Conservation (phyloP, 1,284 basidiomycete species). For the Ceratobasidium sp. region DNA sequence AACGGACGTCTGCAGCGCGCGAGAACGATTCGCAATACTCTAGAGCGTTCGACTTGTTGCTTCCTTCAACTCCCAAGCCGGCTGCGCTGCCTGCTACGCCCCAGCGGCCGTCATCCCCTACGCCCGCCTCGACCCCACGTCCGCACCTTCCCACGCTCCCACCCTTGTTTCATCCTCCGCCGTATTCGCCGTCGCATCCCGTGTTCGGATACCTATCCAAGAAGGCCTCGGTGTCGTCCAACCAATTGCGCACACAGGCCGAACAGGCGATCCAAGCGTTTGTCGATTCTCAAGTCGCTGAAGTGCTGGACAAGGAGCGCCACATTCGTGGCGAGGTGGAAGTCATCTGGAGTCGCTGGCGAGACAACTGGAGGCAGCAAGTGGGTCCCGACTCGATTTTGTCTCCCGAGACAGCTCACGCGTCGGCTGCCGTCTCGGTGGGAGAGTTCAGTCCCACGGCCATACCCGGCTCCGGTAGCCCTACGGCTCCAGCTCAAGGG, state of each 20-base stretch:
- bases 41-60: conserved; percentile 45
- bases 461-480: conserved; percentile 11
- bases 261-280: conserved; percentile 69
- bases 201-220: conserved; percentile 73
- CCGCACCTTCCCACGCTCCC: conserved; percentile 62
- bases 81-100: conserved; percentile 19
- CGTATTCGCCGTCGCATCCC: conserved; percentile 78
- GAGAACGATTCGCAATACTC: conserved; percentile 10
- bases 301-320: conserved; percentile 67
- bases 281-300: conserved; percentile 65
- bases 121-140: conserved; percentile 55
- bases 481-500: conserved; percentile 23
- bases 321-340: conserved; percentile 69
- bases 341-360: conserved; percentile 69
- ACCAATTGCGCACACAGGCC: conserved; percentile 64
- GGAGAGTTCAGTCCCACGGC: conserved; percentile 38
- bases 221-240: conserved; percentile 66
- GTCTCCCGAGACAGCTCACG: conserved; percentile 17
- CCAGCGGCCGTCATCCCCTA: conserved; percentile 51
- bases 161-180: conserved; percentile 75
- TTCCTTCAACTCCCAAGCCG: conserved; percentile 35
- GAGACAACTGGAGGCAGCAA: conserved; percentile 61
- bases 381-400: conserved; percentile 37
- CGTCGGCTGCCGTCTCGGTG: conserved; percentile 9
- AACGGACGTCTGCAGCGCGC: conserved; percentile 37